Evolutionary conservation across 2,329 filamentous ascomycete species (phyloP), one percentile per base, ranked within the genome.

Genomic region (Aspergillus fructus): DNA sequence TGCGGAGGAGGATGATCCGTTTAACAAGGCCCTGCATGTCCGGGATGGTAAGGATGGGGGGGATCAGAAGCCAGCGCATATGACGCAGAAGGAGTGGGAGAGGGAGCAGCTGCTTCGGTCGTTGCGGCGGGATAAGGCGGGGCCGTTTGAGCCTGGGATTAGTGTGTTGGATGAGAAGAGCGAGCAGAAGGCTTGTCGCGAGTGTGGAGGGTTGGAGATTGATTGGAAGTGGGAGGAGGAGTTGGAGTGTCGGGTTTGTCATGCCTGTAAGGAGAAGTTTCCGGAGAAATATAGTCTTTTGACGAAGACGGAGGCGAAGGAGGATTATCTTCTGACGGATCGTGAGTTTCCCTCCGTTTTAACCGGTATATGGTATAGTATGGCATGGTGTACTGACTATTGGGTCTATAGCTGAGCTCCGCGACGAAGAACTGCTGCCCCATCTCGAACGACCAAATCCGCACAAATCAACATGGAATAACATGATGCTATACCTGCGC

Each of bases 401-500:
- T 45, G 15, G 49, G 1, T 15, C 48, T 15, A 15, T 62, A 90
- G 90, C 93, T 37, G 94, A 99, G 73, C 83, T 99, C n/a, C 89
- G 89, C 66, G 94, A 99, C 68, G 84, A 86, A 56, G 89, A 93
- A 15, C 80, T 99, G 1, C 81, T 99, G 0, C 93, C 93, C 0
- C 93, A 96, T 72, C 82, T 99, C 8, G 89, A 90, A 53, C 88
- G 88, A 34, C 93, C 94, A 1, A 99, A 99, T 67, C 94, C 94
- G 0, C 94, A 97, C 76, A 97, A 97, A 73, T 87, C 89, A 0
- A 92, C 93, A 58, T 99, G 92, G 91, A 92, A 97, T 74, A 91
- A 96, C 79, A 99, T 99, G 94, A 96, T 96, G 88, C 83, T 99
- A 2, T 99, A 94, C 71, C 81, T 99, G 21, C 89, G 94, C 1